A percentile compares a stretch with the other conserved stretches of the same genome.
These are phyloP conservation scores for Straminergon stramineum DNA, from an alignment of 225 moss, liverwort and hornwort genomes.

Conservation along the genomic window DNA sequence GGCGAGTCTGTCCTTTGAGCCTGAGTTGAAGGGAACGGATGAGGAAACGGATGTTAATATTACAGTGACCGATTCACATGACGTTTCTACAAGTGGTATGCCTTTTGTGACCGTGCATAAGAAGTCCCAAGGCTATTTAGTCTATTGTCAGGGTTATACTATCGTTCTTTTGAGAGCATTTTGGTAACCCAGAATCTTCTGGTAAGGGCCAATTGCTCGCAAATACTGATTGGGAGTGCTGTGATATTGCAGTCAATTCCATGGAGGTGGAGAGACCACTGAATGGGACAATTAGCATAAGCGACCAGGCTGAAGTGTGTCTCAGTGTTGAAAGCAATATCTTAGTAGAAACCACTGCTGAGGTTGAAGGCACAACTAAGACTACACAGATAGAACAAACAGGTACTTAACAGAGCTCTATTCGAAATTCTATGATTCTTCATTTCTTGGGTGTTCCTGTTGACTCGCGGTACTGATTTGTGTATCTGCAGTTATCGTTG, in stretches of 20 bases:
- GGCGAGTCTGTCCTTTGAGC: conserved; percentile 1
- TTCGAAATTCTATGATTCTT: background rate
- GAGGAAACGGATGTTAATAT: background rate
- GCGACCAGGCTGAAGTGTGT: background rate
- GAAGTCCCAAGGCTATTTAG: background rate
- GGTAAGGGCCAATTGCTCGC: background rate
- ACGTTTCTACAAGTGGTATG: conserved; percentile 13
- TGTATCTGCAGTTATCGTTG: conserved; percentile 14
- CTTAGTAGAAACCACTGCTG: background rate
- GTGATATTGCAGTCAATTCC: conserved; percentile 16
- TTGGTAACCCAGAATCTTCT: background rate
- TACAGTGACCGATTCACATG: conserved; percentile 1
- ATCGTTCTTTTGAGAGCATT: background rate
- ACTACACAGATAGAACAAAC: background rate
- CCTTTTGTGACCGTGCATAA: background rate
- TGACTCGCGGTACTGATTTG: background rate
- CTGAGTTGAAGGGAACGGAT: background rate
- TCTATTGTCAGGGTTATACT: background rate
- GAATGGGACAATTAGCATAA: background rate
- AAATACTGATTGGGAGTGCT: background rate
- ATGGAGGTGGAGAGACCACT: conserved; percentile 16
- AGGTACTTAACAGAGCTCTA: background rate
- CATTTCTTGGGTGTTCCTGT: background rate
- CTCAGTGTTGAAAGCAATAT: background rate
- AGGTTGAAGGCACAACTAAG: background rate